phyloP scores from a whole-genome alignment of 176 grass and related monocot species.

The Dendrocalamus sinicus region DNA sequence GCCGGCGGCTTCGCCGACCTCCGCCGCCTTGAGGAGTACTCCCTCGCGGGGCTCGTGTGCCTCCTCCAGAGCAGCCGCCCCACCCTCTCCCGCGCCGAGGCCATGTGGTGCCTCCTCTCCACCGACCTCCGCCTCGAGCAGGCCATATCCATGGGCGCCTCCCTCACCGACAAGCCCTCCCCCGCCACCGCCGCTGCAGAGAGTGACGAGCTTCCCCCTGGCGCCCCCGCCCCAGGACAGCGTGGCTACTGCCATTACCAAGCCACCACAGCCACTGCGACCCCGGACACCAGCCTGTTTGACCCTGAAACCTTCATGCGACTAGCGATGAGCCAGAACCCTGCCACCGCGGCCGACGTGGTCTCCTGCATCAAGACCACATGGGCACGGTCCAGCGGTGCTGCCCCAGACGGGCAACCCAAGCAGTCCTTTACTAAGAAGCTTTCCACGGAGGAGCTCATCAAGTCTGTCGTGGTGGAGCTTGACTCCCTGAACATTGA shows the following conservation, averaged over 20 bases:
- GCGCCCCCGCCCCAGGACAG: neutral
- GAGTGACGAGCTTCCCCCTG: neutral
- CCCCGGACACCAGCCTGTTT: slow-evolving; percentile 36
- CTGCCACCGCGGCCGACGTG: slow-evolving; percentile 6
- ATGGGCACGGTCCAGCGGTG: slow-evolving; percentile 21
- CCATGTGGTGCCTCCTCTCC: slow-evolving; percentile 97
- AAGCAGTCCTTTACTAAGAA: slow-evolving; percentile 49
- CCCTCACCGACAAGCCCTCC: slow-evolving; percentile 28
- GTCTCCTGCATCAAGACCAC: slow-evolving; percentile 49
- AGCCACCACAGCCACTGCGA: slow-evolving; percentile 3
- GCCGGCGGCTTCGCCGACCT: slow-evolving; percentile 74
- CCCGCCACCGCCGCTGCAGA: neutral
- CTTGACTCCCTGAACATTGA: slow-evolving; percentile 65
- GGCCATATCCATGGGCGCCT: slow-evolving; percentile 54
- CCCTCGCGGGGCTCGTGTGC: slow-evolving; percentile 81
- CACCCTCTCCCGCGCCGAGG: slow-evolving; percentile 71
- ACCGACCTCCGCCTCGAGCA: slow-evolving; percentile 80
- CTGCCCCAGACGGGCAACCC: slow-evolving; percentile 22
- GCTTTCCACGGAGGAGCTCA: slow-evolving; percentile 58
- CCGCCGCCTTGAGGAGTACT: slow-evolving; percentile 85
- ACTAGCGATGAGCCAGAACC: slow-evolving; percentile 29
- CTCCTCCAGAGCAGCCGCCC: slow-evolving; percentile 78
- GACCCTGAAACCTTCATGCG: slow-evolving; percentile 59
- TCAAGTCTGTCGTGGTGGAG: slow-evolving; percentile 57
- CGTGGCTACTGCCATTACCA: slow-evolving; percentile 36